Conservation (phyloP, 495 filamentous ascomycete genomes). For the Daldinia vernicosa region DNA sequence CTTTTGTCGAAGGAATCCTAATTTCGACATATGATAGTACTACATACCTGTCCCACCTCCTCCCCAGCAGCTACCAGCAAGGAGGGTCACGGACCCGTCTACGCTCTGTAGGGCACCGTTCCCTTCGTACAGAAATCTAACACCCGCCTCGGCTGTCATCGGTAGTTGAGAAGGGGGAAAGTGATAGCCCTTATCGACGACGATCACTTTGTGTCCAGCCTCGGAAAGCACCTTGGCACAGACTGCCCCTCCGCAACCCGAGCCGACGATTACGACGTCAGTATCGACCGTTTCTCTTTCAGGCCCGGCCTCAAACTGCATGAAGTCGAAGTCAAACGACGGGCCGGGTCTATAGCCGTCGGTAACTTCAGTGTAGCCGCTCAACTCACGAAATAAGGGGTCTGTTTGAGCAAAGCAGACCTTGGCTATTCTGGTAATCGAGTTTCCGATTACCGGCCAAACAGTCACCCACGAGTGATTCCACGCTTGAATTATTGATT, state of each 20-base stretch:
- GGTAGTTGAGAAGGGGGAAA: slow-evolving; percentile 77
- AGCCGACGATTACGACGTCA: slow-evolving; percentile 87
- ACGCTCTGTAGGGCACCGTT: slow-evolving; percentile 64
- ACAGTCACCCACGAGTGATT: slow-evolving; percentile 64
- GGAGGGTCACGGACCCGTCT: slow-evolving; percentile 67
- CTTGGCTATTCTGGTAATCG: slow-evolving; percentile 63
- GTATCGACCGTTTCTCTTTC: slow-evolving; percentile 67
- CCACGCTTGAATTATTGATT: slow-evolving; percentile 70
- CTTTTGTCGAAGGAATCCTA: not conserved
- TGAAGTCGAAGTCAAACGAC: slow-evolving; percentile 58
- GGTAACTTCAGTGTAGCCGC: slow-evolving; percentile 70
- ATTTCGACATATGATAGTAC: not conserved
- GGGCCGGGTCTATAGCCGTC: slow-evolving; percentile 67
- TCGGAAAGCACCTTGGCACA: slow-evolving; percentile 82
- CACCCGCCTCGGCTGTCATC: slow-evolving; percentile 67
- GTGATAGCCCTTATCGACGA: slow-evolving; percentile 83
- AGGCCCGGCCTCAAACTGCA: slow-evolving; percentile 55
- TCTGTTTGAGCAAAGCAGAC: slow-evolving; percentile 67
- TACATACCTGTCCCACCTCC: slow-evolving; percentile 72
- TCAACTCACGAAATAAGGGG: slow-evolving; percentile 62
- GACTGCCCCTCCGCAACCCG: slow-evolving; percentile 87
- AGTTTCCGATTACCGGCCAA: slow-evolving; percentile 65
- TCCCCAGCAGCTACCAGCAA: slow-evolving; percentile 82
- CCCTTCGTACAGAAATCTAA: slow-evolving; percentile 70
- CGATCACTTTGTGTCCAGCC: slow-evolving; percentile 75